Base-by-base conservation (phyloP, 768 basidiomycete species). In the Mycena kentingensis region DNA sequence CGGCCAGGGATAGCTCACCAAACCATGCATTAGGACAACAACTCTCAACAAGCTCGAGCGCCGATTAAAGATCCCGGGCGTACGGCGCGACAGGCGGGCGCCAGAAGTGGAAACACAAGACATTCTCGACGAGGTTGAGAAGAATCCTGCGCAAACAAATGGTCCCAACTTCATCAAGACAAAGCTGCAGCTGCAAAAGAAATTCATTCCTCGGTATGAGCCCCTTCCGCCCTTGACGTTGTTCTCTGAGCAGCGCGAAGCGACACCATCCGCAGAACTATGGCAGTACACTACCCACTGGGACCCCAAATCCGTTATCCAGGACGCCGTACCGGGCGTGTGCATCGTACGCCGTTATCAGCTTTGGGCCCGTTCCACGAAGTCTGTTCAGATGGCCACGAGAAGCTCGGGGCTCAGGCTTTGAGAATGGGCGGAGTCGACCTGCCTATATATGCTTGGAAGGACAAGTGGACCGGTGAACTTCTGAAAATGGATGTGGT, bases 351-450 rank as follows among this genome's bases (percentile, higher is more conserved):
- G 19, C 19, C 19, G 49, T 43, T 18, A n/a, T n/a, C n/a, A n/a
- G n/a, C 48, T 46, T 32, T 56, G 41, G 66, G 66, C 13, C 53
- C 57, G 2, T 63, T 44, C 16, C 62, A 64, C 27, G 61, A 67
- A 43, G 43, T 64, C 24, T 62, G 63, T 48, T 55, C 61, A 18
- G 65, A 68, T 46, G 65, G 65, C 0, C 65, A 69, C 37, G 64
- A 67, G 22, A 69, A 67, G 37, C 49, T 69, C 0, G 63, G 55
- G 18, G 46, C 60, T 11, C 66, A 64, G 28, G 65, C 61, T 3
- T 54, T 68, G 1, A 38, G 37, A 15, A 67, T 67, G 65, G 66
- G 64, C 13, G 61, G 57, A 22, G 62, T 66, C 26, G 50, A 57
- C 5, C 46, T 68, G 7, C 48, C 47, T 6, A 65, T 65, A 3